A percentile compares a stretch with the other conserved stretches of the same genome.
These are phyloP conservation scores for Madurella fahalii DNA, from an alignment of 2,329 filamentous ascomycete species.

Conservation along the genomic window DNA sequence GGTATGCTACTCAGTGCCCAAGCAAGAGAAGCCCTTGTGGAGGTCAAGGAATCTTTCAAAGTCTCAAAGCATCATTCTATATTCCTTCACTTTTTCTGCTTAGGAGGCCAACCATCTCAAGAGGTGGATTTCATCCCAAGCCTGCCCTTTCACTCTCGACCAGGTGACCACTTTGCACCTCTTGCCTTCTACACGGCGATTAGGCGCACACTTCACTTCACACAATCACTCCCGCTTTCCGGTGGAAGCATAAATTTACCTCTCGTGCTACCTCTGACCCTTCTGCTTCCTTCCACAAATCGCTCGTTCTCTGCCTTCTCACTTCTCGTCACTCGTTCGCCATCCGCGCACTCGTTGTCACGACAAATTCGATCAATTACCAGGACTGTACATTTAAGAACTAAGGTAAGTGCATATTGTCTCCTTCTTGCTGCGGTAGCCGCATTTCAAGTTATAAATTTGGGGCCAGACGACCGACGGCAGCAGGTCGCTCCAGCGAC, in stretches of 20 bases:
- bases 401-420: constrained; percentile 10
- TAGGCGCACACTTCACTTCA: not conserved
- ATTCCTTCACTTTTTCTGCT: not conserved
- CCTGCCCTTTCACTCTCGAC: not conserved
- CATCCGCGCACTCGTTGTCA: constrained; percentile 4
- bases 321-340: constrained; percentile 5
- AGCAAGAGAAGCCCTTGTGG: no score
- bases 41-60: no score
- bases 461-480: no score
- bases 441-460: no score
- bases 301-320: not conserved
- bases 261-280: not conserved
- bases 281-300: constrained; percentile 1
- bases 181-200: not conserved
- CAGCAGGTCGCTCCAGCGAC: no score
- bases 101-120: not conserved
- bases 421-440: not conserved
- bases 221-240: not conserved
- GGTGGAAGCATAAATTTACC: not conserved
- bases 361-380: not conserved
- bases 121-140: not conserved
- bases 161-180: not conserved
- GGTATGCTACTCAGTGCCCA: no score
- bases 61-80: not conserved
- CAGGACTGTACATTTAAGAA: not conserved